Evolutionary conservation across 192 early-diverging fungal species (phyloP).

Genomic region (Linnemannia exigua): DNA sequence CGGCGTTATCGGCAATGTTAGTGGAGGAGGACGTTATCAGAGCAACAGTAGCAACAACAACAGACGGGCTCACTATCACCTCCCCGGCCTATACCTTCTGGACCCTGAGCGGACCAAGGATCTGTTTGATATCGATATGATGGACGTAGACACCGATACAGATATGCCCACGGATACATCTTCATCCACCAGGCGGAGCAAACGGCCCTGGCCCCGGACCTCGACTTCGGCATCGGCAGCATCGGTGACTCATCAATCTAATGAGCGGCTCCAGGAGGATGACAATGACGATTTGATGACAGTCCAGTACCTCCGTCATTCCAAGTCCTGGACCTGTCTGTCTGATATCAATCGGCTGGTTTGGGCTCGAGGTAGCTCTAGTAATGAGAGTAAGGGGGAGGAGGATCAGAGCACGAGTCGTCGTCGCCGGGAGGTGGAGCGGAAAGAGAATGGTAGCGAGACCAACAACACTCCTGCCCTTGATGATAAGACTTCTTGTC

Average conservation of each 20-base stretch:
- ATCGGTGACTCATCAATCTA: not conserved
- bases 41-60: not conserved
- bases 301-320: not conserved
- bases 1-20: not conserved
- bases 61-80: slow-evolving; percentile 1
- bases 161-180: not conserved
- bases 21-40: not conserved
- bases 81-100: not conserved
- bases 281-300: not conserved
- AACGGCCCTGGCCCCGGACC: not conserved
- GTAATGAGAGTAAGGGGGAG: not conserved
- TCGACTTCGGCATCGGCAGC: not conserved
- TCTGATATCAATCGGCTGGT: not conserved
- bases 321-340: not conserved
- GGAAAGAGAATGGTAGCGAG: not conserved
- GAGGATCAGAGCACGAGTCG: not conserved
- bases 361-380: not conserved
- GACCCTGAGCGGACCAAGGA: slow-evolving; percentile 6
- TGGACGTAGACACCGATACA: not conserved
- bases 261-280: not conserved
- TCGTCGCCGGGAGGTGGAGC: not conserved
- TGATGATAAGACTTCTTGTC: not conserved
- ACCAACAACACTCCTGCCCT: not conserved
- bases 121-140: not conserved
- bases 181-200: not conserved